phyloP scores from a whole-genome alignment of 2,329 filamentous ascomycete genomes.

The Clarireedia homoeocarpa region DNA sequence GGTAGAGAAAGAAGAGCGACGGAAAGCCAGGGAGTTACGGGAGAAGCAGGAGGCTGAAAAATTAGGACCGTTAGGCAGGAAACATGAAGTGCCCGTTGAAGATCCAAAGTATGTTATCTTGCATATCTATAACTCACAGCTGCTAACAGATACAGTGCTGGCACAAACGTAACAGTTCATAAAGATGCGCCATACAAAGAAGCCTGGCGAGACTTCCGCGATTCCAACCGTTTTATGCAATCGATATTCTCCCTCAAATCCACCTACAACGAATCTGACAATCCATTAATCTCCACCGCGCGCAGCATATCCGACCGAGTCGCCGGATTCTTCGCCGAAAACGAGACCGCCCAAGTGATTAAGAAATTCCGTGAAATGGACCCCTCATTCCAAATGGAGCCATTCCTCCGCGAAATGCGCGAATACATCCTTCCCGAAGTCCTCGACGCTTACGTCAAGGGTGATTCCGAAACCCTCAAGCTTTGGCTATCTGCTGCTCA shows the following conservation, averaged over 20 bases:
- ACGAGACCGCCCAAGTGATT: slow-evolving; percentile 94
- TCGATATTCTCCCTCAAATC: slow-evolving; percentile 78
- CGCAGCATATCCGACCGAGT: slow-evolving; percentile 90
- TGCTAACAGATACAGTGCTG: slow-evolving; percentile 56
- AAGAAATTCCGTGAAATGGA: slow-evolving; percentile 98
- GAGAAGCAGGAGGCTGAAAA: slow-evolving; percentile 53
- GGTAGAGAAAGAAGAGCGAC: slow-evolving; percentile 92
- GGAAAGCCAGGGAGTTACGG: slow-evolving; percentile 65
- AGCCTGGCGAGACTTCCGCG: slow-evolving; percentile 93
- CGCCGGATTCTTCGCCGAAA: slow-evolving; percentile 95
- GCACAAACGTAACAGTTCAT: slow-evolving; percentile 89
- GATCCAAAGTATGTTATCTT: slow-evolving; percentile 68
- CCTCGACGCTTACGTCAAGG: slow-evolving; percentile 95
- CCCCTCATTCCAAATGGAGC: slow-evolving; percentile 87
- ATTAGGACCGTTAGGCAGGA: slow-evolving; percentile 32
- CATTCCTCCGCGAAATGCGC: slow-evolving; percentile 88
- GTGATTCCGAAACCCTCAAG: slow-evolving; percentile 82
- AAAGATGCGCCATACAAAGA: slow-evolving; percentile 98
- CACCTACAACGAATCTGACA: slow-evolving; percentile 93
- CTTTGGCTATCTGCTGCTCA: slow-evolving; percentile 95
- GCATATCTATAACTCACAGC: slow-evolving; percentile 11
- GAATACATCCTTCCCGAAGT: slow-evolving; percentile 98
- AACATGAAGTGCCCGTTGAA: slow-evolving; percentile 62
- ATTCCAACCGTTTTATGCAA: slow-evolving; percentile 82
- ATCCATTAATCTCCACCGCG: slow-evolving; percentile 82